Percentiles rank a stretch among this genome's conserved stretches.
Conservation (phyloP, 2,329 filamentous ascomycete species). For the Didymella pinodella region DNA sequence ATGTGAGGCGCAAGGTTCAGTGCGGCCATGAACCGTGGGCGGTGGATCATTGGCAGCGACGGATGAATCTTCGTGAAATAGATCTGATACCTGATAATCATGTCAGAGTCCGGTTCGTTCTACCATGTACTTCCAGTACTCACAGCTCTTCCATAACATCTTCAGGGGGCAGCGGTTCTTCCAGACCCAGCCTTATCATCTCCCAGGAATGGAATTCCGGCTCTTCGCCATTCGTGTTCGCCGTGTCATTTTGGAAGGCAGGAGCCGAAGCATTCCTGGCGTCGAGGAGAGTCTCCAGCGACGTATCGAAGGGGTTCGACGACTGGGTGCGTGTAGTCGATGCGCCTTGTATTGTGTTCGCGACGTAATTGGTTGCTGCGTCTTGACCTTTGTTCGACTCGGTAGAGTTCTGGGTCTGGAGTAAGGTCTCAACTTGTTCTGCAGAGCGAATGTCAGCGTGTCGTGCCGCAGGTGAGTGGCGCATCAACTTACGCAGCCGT, state of each 20-base stretch:
- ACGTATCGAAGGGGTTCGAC: constrained; percentile 12
- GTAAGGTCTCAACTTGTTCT: constrained; percentile 92
- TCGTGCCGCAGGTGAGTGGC: not conserved
- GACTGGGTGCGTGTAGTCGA: constrained; percentile 33
- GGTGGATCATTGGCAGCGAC: constrained; percentile 87
- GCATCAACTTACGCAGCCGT: constrained; percentile 74
- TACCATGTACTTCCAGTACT: constrained; percentile 33
- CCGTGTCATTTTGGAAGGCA: constrained; percentile 26
- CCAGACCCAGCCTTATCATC: constrained; percentile 80
- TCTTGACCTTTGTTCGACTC: constrained; percentile 43
- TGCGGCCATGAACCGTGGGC: constrained; percentile 82
- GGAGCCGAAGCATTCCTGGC: constrained; percentile 31
- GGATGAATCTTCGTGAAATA: constrained; percentile 93
- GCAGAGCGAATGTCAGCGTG: constrained; percentile 27
- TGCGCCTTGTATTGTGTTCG: constrained; percentile 39
- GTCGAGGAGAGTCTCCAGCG: constrained; percentile 21
- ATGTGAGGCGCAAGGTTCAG: constrained; percentile 89
- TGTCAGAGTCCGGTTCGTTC: constrained; percentile 20
- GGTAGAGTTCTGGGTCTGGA: constrained; percentile 76
- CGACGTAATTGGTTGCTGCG: constrained; percentile 42
- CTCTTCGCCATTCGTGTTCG: constrained; percentile 29
- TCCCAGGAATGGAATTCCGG: constrained; percentile 76
- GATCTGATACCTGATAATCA: constrained; percentile 70
- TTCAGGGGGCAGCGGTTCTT: constrained; percentile 79
- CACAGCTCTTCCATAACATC: constrained; percentile 88